Conservation (phyloP, 2,329 filamentous ascomycete species). For the Fusarium torreyae region DNA sequence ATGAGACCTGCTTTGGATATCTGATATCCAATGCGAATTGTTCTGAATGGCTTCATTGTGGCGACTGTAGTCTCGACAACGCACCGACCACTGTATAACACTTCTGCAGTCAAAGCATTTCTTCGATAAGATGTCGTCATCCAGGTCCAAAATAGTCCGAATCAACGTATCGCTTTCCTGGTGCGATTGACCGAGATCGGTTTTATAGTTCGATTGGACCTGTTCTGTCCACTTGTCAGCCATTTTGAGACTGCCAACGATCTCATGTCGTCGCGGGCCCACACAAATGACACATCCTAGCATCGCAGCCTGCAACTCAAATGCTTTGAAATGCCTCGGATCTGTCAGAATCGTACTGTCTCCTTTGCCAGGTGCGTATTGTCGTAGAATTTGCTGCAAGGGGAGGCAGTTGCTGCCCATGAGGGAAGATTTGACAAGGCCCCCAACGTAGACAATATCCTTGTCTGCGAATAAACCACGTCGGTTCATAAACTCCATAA, state of each 20-base stretch:
- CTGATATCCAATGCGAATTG: not conserved
- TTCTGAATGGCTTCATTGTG: too few relatives aligned
- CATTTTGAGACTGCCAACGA: not conserved
- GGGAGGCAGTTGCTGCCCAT: not conserved
- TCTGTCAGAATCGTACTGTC: not conserved
- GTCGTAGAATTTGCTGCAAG: not conserved
- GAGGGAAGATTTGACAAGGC: not conserved
- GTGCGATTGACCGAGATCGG: not conserved
- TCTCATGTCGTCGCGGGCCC: not conserved
- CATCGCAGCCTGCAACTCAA: not conserved
- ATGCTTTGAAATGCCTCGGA: not conserved
- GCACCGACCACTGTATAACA: not conserved
- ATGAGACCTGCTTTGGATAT: not conserved
- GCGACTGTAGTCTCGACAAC: too few relatives aligned
- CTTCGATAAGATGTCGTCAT: not conserved
- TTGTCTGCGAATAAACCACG: accelerated
- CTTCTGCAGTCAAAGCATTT: constrained; percentile 6
- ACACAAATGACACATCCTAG: not conserved
- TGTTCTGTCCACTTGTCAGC: not conserved
- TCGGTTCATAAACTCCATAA: not conserved
- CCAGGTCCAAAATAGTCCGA: not conserved
- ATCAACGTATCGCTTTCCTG: not conserved
- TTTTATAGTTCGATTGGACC: not conserved
- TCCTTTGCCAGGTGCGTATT: not conserved
- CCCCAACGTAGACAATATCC: accelerated